phyloP scores from a whole-genome alignment of 371 early-diverging fungal species.

The Phascolomyces articulosus region DNA sequence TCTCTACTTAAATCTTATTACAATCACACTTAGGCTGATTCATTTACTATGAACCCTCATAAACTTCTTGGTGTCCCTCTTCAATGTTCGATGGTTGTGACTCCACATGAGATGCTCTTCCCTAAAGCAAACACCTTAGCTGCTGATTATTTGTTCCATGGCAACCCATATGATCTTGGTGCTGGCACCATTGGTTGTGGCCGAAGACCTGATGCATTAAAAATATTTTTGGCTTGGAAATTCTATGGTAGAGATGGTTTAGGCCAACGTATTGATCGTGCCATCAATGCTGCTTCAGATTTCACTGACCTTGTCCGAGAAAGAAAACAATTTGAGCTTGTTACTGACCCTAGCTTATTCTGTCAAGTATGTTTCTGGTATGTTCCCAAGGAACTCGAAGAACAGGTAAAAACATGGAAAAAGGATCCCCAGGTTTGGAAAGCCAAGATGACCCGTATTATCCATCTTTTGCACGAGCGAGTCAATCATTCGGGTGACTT shows the following conservation, averaged over 20 bases:
- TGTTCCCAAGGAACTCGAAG: conserved; percentile 35
- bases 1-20: neutral
- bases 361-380: conserved; percentile 76
- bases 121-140: conserved; percentile 61
- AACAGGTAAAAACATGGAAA: conserved; percentile 12
- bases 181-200: conserved; percentile 89
- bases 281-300: conserved; percentile 42
- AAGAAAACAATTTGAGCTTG: conserved; percentile 33
- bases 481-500: conserved; percentile 59
- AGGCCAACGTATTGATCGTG: conserved; percentile 50
- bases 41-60: conserved; percentile 85
- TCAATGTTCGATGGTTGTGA: conserved; percentile 81
- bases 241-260: conserved; percentile 69
- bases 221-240: conserved; percentile 85
- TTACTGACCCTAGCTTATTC: conserved; percentile 46
- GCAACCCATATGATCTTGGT: conserved; percentile 73
- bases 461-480: conserved; percentile 52
- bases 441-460: conserved; percentile 47
- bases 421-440: conserved; percentile 22
- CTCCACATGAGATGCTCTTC: conserved; percentile 54
- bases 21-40: conserved; percentile 51
- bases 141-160: conserved; percentile 83
- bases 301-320: conserved; percentile 41
- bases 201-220: conserved; percentile 82
- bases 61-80: conserved; percentile 85